These are phyloP conservation scores for Fusarium sp. DNA, from an alignment of 2,329 filamentous ascomycete genomes.

Conservation along the genomic window DNA sequence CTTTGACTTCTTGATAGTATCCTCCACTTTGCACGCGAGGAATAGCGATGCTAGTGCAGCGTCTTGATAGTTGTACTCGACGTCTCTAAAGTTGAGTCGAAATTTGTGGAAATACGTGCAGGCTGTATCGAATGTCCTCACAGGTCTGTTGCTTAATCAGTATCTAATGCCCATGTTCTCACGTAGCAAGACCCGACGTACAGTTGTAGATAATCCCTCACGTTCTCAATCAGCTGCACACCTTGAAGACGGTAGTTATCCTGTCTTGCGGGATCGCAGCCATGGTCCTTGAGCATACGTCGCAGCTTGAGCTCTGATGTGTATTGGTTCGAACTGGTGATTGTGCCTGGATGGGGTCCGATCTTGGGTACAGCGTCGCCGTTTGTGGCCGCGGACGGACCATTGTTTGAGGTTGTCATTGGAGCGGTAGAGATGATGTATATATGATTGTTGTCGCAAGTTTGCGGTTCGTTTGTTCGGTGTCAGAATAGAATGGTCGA, in stretches of 20 bases:
- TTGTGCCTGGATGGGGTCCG: conserved; percentile 58
- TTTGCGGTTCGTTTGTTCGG: not conserved
- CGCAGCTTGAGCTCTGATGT: conserved; percentile 84
- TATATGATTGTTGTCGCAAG: not conserved
- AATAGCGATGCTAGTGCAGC: conserved; percentile 89
- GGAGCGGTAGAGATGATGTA: not conserved
- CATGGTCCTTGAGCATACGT: conserved; percentile 73
- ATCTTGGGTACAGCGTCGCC: conserved; percentile 38
- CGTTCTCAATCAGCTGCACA: conserved; percentile 87
- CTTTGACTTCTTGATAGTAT: conserved; percentile 94
- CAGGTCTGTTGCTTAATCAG: conserved; percentile 65
- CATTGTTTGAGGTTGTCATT: conserved; percentile 26
- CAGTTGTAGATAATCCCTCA: conserved; percentile 81
- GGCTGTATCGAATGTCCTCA: conserved; percentile 91
- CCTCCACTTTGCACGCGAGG: conserved; percentile 95
- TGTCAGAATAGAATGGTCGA: not conserved
- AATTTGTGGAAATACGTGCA: conserved; percentile 95
- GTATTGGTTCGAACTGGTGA: conserved; percentile 71
- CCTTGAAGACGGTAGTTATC: conserved; percentile 84
- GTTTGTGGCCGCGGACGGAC: conserved; percentile 20
- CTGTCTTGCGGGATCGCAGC: conserved; percentile 80
- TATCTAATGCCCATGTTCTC: not conserved
- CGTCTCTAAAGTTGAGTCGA: conserved; percentile 83
- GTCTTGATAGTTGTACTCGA: conserved; percentile 86
- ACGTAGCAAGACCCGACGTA: conserved; percentile 47